Evolutionary conservation across 2,329 filamentous ascomycete species (phyloP).

Genomic region (Capronia americana): DNA sequence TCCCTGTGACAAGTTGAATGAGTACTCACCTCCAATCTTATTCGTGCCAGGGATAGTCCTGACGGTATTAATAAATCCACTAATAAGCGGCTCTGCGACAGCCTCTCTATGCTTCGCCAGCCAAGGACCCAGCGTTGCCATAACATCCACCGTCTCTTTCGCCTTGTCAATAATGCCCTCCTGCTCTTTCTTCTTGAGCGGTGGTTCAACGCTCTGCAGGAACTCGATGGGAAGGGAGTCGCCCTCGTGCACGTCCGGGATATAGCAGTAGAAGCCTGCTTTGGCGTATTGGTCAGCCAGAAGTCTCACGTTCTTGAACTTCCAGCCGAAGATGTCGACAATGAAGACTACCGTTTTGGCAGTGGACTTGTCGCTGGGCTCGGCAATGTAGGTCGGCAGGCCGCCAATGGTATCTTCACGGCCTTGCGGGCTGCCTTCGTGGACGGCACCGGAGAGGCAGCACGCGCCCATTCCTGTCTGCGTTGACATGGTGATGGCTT

Average conservation of each 20-base stretch:
- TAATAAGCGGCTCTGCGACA: slow-evolving; percentile 52
- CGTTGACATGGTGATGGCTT: slow-evolving; percentile 44
- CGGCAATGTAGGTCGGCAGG: slow-evolving; percentile 53
- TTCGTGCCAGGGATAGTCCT: slow-evolving; percentile 47
- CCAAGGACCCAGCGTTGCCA: slow-evolving; percentile 52
- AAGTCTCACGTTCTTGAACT: slow-evolving; percentile 54
- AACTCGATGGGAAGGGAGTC: slow-evolving; percentile 51
- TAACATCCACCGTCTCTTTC: slow-evolving; percentile 49
- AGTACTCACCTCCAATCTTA: slow-evolving; percentile 43
- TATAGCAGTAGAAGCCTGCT: slow-evolving; percentile 54
- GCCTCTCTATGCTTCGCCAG: slow-evolving; percentile 52
- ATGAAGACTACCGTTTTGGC: slow-evolving; percentile 56
- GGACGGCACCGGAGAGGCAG: slow-evolving; percentile 48
- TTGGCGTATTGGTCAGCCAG: slow-evolving; percentile 57
- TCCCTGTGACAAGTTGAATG: not conserved
- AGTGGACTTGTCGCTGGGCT: slow-evolving; percentile 50
- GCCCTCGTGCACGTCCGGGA: slow-evolving; percentile 51
- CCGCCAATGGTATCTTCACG: slow-evolving; percentile 50
- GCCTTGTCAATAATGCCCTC: slow-evolving; percentile 49
- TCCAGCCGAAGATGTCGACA: slow-evolving; percentile 57
- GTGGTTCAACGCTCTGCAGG: slow-evolving; percentile 52
- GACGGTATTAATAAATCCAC: slow-evolving; percentile 51
- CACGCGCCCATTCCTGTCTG: slow-evolving; percentile 50
- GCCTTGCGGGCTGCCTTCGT: slow-evolving; percentile 42
- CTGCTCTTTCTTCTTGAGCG: slow-evolving; percentile 48